Percentiles rank a stretch among this genome's conserved stretches.
These are phyloP conservation scores for Dysphania ambrosioides DNA, from an alignment of 148 eudicot genomes.

Conservation along the genomic window DNA sequence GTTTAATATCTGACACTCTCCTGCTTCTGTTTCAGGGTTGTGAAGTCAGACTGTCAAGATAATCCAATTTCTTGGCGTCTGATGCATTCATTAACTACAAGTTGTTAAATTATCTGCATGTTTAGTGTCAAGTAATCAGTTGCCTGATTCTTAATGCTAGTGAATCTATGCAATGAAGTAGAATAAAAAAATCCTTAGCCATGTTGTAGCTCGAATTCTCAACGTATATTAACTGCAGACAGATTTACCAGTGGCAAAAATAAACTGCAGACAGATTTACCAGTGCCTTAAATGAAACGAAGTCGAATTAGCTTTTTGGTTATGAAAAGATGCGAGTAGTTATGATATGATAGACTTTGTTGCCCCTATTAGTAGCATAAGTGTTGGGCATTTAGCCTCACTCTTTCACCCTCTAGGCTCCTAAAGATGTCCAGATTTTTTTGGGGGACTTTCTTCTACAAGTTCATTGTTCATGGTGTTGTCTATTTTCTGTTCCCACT, in stretches of 20 bases:
- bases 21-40: constrained; percentile 14
- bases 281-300: not conserved
- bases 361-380: not conserved
- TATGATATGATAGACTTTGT: not conserved
- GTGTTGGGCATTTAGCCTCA: not conserved
- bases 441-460: not conserved
- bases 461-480: not conserved
- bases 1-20: constrained; percentile 29
- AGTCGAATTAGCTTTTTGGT: not conserved
- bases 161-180: not conserved
- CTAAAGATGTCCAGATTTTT: not conserved
- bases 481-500: not conserved
- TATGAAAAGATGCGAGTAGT: no score
- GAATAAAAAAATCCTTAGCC: no score
- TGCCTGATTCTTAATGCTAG: not conserved
- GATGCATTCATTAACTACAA: constrained; percentile 12
- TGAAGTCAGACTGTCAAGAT: not conserved
- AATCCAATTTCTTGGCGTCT: not conserved
- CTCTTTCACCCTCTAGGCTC: not conserved
- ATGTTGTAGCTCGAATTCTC: not conserved
- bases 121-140: not conserved
- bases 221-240: not conserved
- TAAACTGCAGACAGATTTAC: no score
- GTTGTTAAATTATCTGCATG: not conserved
- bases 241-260: not conserved